Base-by-base conservation (phyloP, 1,284 basidiomycete species). In the Gastroboletus turbinatus region DNA sequence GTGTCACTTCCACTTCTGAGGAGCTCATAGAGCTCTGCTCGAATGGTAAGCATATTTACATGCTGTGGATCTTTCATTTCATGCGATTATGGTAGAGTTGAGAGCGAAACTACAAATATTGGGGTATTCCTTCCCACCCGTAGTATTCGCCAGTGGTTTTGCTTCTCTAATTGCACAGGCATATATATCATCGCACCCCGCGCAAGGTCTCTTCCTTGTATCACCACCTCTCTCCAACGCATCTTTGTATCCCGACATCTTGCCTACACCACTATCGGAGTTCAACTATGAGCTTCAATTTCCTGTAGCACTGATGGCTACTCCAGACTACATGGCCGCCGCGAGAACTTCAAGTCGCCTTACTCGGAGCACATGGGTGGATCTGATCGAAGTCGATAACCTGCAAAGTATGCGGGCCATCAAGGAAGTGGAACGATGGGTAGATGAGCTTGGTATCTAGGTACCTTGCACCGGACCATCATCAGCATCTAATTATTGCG, bases 211-310 rank as follows among this genome's bases (percentile, higher is more conserved):
- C 43, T 76, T 87, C 42, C 74, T 89, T 27, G 77, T 87, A 38
- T 78, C 81, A 30, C 86, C 82, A 19, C 85, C 82, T 4, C 57
- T 75, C 32, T 75, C 76, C 17, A 81, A 80, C 57, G 64, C 64
- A 16, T 67, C 70, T 23, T 58, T 78, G 9, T 48, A 67, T 14
- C 54, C 61, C 23, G 56, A 51, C 39, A 57, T 71, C 23, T 70
- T 84, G 9, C 78, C 80, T 0, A 76, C 75, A 0, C 63, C 70
- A 0, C 63, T 82, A 7, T 59, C 68, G 21, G 79, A 81, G 61
- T 88, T 88, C 65, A 72, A 78, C 57, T 88, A 81, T 62, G 86
- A 88, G 63, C 81, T 83, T 3, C 76, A 74, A 42, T 89, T 89
- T 67, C 86, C 86, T 1, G 78, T 88, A 50, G 78, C 81, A 0